Evolutionary conservation across 345 rosid genomes (phyloP).

Genomic region (Hypericum perforatum): DNA sequence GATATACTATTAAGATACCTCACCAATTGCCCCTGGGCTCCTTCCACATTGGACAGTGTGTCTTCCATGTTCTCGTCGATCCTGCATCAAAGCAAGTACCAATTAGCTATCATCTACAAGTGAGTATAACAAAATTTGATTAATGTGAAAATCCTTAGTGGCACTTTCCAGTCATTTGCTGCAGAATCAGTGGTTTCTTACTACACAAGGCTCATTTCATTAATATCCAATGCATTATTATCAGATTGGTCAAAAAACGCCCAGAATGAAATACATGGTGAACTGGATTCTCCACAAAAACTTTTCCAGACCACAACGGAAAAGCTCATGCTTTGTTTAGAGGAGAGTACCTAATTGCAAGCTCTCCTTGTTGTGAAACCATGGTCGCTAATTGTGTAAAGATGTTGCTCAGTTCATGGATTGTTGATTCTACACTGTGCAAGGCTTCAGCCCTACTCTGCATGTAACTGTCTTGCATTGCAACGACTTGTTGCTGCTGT

Average conservation of each 20-base stretch:
- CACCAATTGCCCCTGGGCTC: constrained; percentile 62
- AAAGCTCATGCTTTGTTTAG: constrained; percentile 1
- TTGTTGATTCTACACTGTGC: constrained; percentile 76
- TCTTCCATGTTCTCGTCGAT: constrained; percentile 82
- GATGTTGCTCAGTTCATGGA: constrained; percentile 64
- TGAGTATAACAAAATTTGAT: too few species aligned
- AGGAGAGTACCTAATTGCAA: constrained; percentile 56
- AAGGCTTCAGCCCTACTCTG: constrained; percentile 79
- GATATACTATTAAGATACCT: constrained; percentile 70
- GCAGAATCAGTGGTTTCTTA: too few species aligned
- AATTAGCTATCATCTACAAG: too few species aligned
- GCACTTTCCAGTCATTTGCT: too few species aligned
- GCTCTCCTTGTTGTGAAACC: constrained; percentile 89
- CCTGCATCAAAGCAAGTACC: constrained; percentile 22
- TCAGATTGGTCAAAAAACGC: too few species aligned
- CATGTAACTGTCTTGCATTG: constrained; percentile 73
- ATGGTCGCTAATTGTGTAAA: constrained; percentile 76
- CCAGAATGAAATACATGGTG: not conserved
- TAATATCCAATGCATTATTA: too few species aligned
- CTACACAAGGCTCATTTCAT: too few species aligned
- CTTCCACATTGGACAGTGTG: constrained; percentile 57
- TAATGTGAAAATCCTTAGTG: too few species aligned
- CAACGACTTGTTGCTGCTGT: constrained; percentile 61
- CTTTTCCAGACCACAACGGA: too few species aligned
- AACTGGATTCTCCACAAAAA: not conserved